Percentiles rank a stretch among this genome's conserved stretches.
Evolutionary conservation across 1,284 basidiomycete genomes (phyloP).

Genomic region (Moesziomyces parantarcticus): DNA sequence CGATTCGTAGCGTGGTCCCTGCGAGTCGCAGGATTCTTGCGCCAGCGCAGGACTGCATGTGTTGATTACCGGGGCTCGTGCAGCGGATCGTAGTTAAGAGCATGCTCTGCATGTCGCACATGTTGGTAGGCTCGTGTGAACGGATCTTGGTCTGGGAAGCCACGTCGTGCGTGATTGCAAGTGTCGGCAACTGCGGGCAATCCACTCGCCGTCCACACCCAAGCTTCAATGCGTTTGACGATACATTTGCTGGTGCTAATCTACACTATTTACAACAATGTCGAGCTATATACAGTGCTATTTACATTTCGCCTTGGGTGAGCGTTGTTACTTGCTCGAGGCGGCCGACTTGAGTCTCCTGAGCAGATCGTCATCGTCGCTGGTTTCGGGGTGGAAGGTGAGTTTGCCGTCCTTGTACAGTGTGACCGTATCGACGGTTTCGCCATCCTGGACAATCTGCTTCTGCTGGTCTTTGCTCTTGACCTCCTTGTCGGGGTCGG

Average conservation of each 20-base stretch:
- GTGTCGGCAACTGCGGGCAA: no score
- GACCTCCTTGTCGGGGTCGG: constrained; percentile 71
- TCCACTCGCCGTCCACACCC: no score
- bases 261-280: not conserved
- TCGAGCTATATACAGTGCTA: constrained; percentile 4
- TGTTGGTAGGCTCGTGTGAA: no score
- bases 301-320: constrained; percentile 19
- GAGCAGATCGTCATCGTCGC: constrained; percentile 64
- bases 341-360: constrained; percentile 18
- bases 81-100: no score
- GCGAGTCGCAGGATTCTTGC: no score
- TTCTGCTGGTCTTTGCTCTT: constrained; percentile 9
- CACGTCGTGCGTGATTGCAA: no score
- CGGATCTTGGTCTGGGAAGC: no score
- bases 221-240: no score
- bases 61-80: no score
- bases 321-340: constrained; percentile 1
- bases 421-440: constrained; percentile 37
- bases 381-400: constrained; percentile 86
- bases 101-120: no score
- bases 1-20: no score
- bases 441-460: constrained; percentile 3
- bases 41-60: no score
- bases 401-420: constrained; percentile 74
- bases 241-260: not conserved